phyloP scores from a whole-genome alignment of 306 rosid species.

The Crotalaria pallida region DNA sequence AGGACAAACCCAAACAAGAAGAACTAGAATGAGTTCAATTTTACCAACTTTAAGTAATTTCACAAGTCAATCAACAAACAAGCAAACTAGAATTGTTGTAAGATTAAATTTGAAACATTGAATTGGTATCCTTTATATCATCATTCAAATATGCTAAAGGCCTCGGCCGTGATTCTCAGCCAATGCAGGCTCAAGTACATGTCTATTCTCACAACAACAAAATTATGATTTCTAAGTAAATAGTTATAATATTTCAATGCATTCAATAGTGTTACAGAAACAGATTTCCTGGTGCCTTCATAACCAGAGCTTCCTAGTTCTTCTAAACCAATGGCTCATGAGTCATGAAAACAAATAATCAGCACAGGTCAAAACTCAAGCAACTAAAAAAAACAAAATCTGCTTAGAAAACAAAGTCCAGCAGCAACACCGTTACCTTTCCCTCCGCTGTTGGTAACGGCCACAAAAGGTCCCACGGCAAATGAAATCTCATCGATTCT shows the following conservation, averaged over 20 bases:
- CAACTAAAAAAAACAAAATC: not conserved
- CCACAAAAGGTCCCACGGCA: not conserved
- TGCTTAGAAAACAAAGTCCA: not conserved
- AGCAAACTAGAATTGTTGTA: not conserved
- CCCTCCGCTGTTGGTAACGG: not conserved
- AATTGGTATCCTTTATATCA: too few species aligned
- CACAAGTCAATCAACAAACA: not conserved
- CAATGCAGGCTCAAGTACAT: too few species aligned
- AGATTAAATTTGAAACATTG: not conserved
- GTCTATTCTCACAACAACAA: not conserved
- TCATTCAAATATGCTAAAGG: too few species aligned
- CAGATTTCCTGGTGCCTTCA: too few species aligned
- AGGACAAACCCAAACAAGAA: not conserved
- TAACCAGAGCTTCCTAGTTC: too few species aligned
- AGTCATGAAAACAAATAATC: not conserved
- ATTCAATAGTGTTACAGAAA: not conserved
- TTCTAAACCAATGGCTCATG: not conserved
- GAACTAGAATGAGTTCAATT: not conserved
- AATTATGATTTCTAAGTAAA: not conserved
- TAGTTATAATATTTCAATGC: not conserved
- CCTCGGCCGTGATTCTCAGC: too few species aligned
- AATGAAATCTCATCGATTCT: too few species aligned
- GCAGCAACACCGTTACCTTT: conserved; percentile 23
- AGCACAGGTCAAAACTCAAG: not conserved
- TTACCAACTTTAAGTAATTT: not conserved